Base-by-base conservation (phyloP, 2,329 filamentous ascomycete genomes). In the Fusarium zealandicum region DNA sequence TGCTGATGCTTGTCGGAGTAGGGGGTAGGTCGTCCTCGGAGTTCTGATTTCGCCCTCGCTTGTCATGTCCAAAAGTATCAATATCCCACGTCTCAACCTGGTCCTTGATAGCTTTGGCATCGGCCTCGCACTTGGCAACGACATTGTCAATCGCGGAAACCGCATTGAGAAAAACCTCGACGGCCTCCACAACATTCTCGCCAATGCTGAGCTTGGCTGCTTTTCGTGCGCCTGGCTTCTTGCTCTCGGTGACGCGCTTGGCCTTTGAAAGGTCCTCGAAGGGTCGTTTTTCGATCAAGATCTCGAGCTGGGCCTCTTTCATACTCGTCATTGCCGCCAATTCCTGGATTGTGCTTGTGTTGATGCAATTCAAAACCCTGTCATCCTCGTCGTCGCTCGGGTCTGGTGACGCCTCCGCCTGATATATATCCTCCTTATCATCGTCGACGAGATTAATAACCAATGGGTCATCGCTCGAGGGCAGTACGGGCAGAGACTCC, bases 111-210 rank as follows among this genome's bases (percentile, higher is more conserved):
- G 73, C 73, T 55, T 86, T 85, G 1, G 90, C 90, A 33, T 93
- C 80, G 3, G 77, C 75, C 69, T 93, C 89, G 68, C 93, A 96
- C 59, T 88, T 81, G 16, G 83, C 79, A 13, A 96, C 91, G 8
- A 97, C 82, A 36, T 88, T 82, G 72, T 96, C 93, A 45, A 97
- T 91, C 16, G 90, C 90, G 59, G 89, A 83, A 64, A 95, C 93
- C 1, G 90, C 90, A 14, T 82, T 82, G 75, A 90, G 88, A 81
- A 96, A 96, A 18, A 90, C 84, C 79, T 86, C 61, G 72, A 83
- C 73, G 3, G 77, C 74, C 13, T 80, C 76, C 4, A 82, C 82
- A 9, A 82, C 76, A 12, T 80, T 75, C 47, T 84, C 76, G 28
- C 83, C 84, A 43, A 83, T 77, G 39, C 77, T 76, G 20, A 80